A percentile compares a stretch with the other conserved stretches of the same genome.
Evolutionary conservation across 2,329 filamentous ascomycete genomes (phyloP).

Genomic region (Aspergillus bombycis): DNA sequence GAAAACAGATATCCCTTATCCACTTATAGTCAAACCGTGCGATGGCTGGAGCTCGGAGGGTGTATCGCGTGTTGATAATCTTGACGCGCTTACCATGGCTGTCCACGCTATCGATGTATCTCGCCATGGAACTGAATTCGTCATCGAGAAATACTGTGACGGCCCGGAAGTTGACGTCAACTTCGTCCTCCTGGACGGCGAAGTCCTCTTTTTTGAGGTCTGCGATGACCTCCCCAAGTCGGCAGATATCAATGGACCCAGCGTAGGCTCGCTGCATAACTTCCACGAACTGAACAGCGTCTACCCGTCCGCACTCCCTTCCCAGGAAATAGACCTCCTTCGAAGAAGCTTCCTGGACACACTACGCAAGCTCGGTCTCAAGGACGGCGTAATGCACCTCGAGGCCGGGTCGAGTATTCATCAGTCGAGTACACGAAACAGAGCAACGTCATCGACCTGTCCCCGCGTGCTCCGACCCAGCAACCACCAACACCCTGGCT

Average conservation of each 20-base stretch:
- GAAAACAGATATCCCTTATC: not conserved
- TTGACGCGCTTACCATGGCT: not conserved
- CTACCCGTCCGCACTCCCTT: constrained; percentile 8
- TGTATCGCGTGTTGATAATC: not conserved
- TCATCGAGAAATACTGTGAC: constrained; percentile 18
- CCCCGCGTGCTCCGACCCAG: not conserved
- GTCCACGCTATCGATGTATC: not conserved
- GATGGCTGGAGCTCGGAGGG: constrained; percentile 4
- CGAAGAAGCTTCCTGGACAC: not conserved
- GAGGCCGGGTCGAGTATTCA: constrained; percentile 13
- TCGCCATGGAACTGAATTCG: not conserved
- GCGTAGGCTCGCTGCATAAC: not conserved
- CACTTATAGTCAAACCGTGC: constrained; percentile 8
- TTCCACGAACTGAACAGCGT: constrained; percentile 8
- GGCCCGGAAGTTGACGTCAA: constrained; percentile 23
- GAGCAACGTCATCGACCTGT: not conserved
- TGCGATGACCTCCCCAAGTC: constrained; percentile 19
- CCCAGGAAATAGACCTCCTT: not conserved
- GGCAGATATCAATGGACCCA: not conserved
- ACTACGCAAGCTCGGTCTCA: constrained; percentile 5
- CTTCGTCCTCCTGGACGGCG: constrained; percentile 18
- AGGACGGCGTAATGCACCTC: constrained; percentile 7
- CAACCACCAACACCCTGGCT: not conserved
- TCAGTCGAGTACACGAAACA: not conserved
- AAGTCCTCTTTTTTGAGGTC: constrained; percentile 19